phyloP scores from a whole-genome alignment of 306 rosid species.

The Cicer yamashitae region DNA sequence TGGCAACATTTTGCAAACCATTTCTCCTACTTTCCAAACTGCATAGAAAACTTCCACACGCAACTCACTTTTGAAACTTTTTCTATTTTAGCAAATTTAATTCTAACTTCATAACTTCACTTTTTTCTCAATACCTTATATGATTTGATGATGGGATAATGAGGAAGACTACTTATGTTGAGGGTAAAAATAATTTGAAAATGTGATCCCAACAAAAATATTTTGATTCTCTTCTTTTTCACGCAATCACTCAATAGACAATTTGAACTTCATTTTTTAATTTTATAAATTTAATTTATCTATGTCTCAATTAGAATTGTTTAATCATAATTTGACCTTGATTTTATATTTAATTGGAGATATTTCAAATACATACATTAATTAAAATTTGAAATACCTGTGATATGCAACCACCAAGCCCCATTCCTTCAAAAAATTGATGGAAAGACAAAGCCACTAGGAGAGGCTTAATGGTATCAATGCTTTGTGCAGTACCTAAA shows the following conservation, averaged over 20 bases:
- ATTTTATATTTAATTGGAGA: not conserved
- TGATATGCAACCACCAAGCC: conserved; percentile 91
- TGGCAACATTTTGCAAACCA: conserved; percentile 43
- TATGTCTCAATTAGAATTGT: not conserved
- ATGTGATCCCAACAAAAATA: not conserved
- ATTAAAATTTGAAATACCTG: conserved; percentile 53
- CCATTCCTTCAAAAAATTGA: conserved; percentile 91
- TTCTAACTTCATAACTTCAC: not conserved
- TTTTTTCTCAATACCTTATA: not conserved
- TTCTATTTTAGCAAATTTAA: not conserved
- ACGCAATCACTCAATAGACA: not conserved
- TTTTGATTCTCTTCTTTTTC: not conserved
- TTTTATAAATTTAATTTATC: not conserved
- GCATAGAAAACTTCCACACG: not conserved
- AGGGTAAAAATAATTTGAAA: not conserved
- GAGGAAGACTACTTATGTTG: not conserved
- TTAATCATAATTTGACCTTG: too few relatives aligned
- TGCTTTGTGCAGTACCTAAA: conserved; percentile 63
- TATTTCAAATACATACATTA: not conserved
- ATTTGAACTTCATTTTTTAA: not conserved
- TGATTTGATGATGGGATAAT: not conserved
- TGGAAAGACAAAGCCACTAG: conserved; percentile 80
- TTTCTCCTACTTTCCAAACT: conserved; percentile 34
- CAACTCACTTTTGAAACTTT: conserved; percentile 29
- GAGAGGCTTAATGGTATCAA: conserved; percentile 67